A percentile compares a stretch with the other conserved stretches of the same genome.
phyloP scores from a whole-genome alignment of 108 stramenopile genomes.

The Chaetoceros tenuissimus region DNA sequence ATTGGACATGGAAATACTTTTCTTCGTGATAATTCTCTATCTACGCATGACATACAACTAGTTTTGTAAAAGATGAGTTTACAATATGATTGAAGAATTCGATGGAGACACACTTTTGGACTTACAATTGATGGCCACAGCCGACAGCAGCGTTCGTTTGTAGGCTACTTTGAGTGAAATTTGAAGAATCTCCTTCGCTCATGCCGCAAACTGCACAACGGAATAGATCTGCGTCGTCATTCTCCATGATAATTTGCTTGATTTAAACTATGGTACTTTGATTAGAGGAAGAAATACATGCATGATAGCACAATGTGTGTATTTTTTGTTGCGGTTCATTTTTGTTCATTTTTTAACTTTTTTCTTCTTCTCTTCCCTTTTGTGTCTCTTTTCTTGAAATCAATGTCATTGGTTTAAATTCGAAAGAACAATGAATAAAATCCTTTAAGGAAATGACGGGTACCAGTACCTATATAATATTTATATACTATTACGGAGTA shows the following conservation, averaged over 20 bases:
- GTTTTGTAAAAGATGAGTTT: background rate
- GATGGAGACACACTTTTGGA: background rate
- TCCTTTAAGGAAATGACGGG: no score
- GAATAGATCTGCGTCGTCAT: conserved; percentile 70
- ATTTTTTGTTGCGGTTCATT: no score
- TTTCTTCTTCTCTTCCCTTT: no score
- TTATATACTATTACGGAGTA: no score
- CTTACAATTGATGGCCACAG: conserved; percentile 81
- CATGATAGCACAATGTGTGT: no score
- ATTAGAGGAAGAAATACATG: no score
- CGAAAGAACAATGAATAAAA: no score
- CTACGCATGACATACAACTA: conserved; percentile 72
- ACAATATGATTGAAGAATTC: background rate
- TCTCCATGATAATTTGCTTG: conserved; percentile 11
- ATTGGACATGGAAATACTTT: conserved; percentile 80
- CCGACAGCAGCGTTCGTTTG: conserved; percentile 78
- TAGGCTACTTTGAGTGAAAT: conserved; percentile 64
- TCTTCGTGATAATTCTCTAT: conserved; percentile 64
- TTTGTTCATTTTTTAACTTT: no score
- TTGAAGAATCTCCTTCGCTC: conserved; percentile 72
- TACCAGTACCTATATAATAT: no score
- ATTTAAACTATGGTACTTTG: no score
- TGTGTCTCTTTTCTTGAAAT: no score
- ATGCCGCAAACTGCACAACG: conserved; percentile 80
- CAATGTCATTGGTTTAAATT: no score